Percentiles rank a stretch among this genome's conserved stretches.
Conservation (phyloP, 2,329 filamentous ascomycete genomes). For the Phialemonium atrogriseum region DNA sequence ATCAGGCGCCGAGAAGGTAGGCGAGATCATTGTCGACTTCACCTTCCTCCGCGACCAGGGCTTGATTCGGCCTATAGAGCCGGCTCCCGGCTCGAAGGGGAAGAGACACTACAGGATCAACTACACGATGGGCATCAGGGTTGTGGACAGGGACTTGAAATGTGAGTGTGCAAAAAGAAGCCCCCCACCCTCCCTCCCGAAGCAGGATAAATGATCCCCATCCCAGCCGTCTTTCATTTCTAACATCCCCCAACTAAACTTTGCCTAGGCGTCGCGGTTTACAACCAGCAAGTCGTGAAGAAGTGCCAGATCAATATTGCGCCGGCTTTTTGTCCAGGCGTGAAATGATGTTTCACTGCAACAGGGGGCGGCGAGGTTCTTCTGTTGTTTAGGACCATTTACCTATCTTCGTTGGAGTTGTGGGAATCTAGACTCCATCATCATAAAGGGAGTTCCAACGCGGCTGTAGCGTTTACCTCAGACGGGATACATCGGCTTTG, state of each 20-base stretch:
- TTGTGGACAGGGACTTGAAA: conserved; percentile 16
- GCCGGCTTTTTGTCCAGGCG: conserved; percentile 7
- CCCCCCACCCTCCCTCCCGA: neutral
- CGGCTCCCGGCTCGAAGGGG: conserved; percentile 2
- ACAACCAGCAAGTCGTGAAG: conserved; percentile 6
- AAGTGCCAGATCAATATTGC: conserved; percentile 8
- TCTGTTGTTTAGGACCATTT: too few species aligned
- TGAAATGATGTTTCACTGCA: too few species aligned
- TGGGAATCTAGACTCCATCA: too few species aligned
- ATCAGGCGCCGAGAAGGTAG: conserved; percentile 13
- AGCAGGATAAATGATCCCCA: neutral
- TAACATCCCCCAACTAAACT: too few species aligned
- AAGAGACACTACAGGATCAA: conserved; percentile 13
- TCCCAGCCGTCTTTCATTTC: too few species aligned
- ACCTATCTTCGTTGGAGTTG: too few species aligned
- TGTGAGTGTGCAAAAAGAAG: conserved; percentile 10
- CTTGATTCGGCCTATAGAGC: conserved; percentile 9
- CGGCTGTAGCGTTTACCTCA: too few species aligned
- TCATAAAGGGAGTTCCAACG: too few species aligned
- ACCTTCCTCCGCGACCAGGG: conserved; percentile 15
- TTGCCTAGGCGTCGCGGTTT: conserved; percentile 9
- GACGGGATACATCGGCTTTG: too few species aligned
- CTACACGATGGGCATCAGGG: conserved; percentile 15
- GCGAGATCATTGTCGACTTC: conserved; percentile 18
- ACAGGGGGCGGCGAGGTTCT: too few species aligned